Conservation (phyloP, 164 flowering plant genomes). For the Vitis rotundifolia region DNA sequence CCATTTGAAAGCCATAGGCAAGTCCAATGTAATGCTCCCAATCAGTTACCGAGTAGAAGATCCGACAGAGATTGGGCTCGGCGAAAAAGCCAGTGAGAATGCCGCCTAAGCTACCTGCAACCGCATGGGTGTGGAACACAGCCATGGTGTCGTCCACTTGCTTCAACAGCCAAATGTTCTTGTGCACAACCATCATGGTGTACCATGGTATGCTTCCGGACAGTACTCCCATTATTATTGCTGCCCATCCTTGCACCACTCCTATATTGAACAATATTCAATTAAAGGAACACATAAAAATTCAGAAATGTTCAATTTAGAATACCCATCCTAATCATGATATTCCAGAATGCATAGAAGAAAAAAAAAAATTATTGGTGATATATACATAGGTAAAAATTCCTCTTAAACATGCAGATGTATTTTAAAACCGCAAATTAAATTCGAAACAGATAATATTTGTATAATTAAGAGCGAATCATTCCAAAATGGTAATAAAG, state of each 20-base stretch:
- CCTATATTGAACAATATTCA: constrained; percentile 14
- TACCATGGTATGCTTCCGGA: constrained; percentile 53
- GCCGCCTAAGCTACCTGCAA: constrained; percentile 42
- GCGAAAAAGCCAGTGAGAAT: constrained; percentile 44
- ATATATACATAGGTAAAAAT: no score
- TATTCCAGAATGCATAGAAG: no score
- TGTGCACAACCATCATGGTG: constrained; percentile 56
- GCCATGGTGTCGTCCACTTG: constrained; percentile 54
- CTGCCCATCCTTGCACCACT: constrained; percentile 51
- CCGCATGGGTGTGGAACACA: constrained; percentile 47
- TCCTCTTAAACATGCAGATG: no score
- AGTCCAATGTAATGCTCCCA: constrained; percentile 37
- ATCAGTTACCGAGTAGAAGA: constrained; percentile 24
- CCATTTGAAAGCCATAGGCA: constrained; percentile 26
- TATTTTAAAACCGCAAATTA: no score
- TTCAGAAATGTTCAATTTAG: no score
- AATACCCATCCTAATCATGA: no score
- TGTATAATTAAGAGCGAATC: no score
- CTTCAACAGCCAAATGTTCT: constrained; percentile 27
- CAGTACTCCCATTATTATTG: constrained; percentile 38
- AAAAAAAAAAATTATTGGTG: no score
- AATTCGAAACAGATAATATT: no score
- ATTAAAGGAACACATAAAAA: neutral
- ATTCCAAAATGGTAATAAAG: no score
- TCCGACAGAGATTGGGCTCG: constrained; percentile 33